phyloP scores from a whole-genome alignment of 495 filamentous ascomycete species.

The Talaromyces ruber region DNA sequence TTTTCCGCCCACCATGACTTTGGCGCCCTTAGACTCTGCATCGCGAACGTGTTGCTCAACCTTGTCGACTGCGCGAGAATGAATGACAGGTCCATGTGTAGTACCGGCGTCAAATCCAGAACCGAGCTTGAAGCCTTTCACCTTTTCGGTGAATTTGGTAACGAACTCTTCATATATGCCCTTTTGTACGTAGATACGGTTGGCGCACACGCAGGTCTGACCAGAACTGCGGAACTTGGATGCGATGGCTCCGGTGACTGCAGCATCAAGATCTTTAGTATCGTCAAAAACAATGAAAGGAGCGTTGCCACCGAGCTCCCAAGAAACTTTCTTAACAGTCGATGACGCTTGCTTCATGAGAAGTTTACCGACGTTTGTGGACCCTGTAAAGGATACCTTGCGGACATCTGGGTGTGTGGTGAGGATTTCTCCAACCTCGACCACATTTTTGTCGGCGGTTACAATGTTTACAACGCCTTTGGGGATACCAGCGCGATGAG shows the following conservation, averaged over 20 bases:
- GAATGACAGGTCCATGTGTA: conserved; percentile 71
- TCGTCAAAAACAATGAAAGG: conserved; percentile 49
- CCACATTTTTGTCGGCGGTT: conserved; percentile 34
- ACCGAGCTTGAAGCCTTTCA: conserved; percentile 59
- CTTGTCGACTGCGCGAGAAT: conserved; percentile 58
- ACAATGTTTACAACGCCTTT: conserved; percentile 42
- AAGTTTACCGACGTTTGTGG: conserved; percentile 38
- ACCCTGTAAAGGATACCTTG: conserved; percentile 46
- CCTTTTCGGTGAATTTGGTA: conserved; percentile 48
- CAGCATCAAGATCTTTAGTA: conserved; percentile 34
- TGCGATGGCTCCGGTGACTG: conserved; percentile 33
- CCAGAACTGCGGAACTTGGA: conserved; percentile 42
- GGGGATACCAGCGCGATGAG: conserved; percentile 39
- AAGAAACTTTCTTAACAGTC: conserved; percentile 43
- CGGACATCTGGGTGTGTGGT: conserved; percentile 29
- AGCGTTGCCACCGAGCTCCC: conserved; percentile 47
- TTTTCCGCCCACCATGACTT: conserved; percentile 31
- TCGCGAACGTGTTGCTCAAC: conserved; percentile 64
- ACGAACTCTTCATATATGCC: conserved; percentile 23
- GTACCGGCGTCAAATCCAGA: conserved; percentile 52
- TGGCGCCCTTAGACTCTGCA: conserved; percentile 42
- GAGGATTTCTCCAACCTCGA: conserved; percentile 29
- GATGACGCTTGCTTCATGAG: conserved; percentile 40
- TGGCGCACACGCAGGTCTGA: conserved; percentile 45
- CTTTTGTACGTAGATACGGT: conserved; percentile 36